A percentile compares a stretch with the other conserved stretches of the same genome.
Conservation (phyloP, 306 rosid genomes). For the Casuarina glauca region DNA sequence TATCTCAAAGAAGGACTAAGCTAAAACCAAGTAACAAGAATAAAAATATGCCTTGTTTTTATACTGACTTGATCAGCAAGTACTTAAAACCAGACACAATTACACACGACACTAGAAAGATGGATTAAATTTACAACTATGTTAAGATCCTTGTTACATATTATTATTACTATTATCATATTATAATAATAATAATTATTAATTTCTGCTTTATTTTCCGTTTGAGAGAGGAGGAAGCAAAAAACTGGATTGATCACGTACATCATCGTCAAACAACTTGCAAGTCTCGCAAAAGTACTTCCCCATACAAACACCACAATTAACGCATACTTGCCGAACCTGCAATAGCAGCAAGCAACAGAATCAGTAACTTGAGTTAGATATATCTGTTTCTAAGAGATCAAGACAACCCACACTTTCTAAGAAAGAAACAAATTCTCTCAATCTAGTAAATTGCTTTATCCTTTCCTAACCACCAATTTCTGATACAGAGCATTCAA, state of each 20-base stretch:
- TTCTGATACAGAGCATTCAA: background rate
- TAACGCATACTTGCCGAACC: conserved; percentile 76
- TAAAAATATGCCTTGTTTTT: background rate
- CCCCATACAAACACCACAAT: conserved; percentile 88
- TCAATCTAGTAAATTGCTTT: background rate
- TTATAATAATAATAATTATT: too few species aligned
- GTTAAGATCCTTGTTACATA: background rate
- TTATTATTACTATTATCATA: too few species aligned
- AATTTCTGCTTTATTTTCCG: background rate
- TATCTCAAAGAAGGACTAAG: background rate
- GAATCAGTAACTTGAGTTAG: conserved; percentile 6
- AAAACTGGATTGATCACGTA: conserved; percentile 12
- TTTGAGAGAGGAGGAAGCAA: background rate
- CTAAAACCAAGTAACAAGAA: conserved; percentile 10
- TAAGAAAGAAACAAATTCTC: background rate
- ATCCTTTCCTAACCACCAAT: background rate
- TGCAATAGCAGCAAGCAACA: conserved; percentile 39
- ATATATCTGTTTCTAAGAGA: background rate
- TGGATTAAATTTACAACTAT: background rate
- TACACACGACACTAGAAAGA: background rate
- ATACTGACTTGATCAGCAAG: background rate
- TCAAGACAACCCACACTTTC: background rate
- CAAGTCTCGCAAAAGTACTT: conserved; percentile 75
- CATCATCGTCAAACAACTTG: conserved; percentile 91
- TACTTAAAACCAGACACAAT: background rate